phyloP scores from a whole-genome alignment of 148 eudicot genomes.

The Camellia granthamiana region DNA sequence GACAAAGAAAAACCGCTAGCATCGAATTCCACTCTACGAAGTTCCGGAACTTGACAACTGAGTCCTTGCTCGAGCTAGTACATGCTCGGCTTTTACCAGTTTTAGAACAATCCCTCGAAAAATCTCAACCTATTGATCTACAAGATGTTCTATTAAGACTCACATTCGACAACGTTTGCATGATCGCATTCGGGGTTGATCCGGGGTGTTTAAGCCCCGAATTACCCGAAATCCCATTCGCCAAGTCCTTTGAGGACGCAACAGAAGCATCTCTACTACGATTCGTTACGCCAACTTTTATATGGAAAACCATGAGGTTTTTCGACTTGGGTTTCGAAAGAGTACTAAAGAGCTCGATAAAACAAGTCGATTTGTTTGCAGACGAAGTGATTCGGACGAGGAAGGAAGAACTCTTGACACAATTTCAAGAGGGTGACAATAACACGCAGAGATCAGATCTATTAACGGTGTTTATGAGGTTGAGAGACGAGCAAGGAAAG shows the following conservation, averaged over 20 bases:
- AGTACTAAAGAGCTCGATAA: constrained; percentile 48
- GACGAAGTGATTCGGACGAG: constrained; percentile 61
- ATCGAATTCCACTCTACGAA: constrained; percentile 76
- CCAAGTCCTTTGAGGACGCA: constrained; percentile 76
- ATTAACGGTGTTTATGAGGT: constrained; percentile 65
- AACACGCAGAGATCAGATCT: constrained; percentile 57
- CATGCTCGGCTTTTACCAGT: constrained; percentile 65
- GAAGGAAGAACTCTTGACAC: constrained; percentile 50
- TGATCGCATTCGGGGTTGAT: constrained; percentile 89
- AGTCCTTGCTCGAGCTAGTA: constrained; percentile 61
- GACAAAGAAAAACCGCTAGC: constrained; percentile 81
- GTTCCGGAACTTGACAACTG: constrained; percentile 61
- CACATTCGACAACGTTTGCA: constrained; percentile 83
- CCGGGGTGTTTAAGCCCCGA: constrained; percentile 69
- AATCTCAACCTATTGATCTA: constrained; percentile 42
- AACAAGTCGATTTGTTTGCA: constrained; percentile 62
- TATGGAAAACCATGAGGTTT: constrained; percentile 68
- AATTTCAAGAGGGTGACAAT: constrained; percentile 25
- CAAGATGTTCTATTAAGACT: constrained; percentile 72
- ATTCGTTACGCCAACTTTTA: constrained; percentile 62
- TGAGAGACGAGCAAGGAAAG: constrained; percentile 54
- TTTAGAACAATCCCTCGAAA: constrained; percentile 40
- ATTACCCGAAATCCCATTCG: constrained; percentile 67
- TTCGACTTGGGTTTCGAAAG: constrained; percentile 55
- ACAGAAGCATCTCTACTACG: constrained; percentile 66